These are phyloP conservation scores for Phyllachora maydis DNA, from an alignment of 2,329 filamentous ascomycete species.

Conservation along the genomic window DNA sequence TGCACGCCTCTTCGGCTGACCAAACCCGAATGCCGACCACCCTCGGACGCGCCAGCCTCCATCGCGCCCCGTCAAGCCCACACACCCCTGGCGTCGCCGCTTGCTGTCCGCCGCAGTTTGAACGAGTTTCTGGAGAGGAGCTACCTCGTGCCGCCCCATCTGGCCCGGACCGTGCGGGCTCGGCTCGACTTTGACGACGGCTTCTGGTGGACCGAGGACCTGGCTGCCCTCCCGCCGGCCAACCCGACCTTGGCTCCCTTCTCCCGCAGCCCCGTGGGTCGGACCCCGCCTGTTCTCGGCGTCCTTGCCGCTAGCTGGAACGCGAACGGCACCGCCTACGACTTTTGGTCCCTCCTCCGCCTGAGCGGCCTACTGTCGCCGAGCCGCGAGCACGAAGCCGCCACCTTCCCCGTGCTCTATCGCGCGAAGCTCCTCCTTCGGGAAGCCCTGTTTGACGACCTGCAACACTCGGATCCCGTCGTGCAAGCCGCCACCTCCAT, in stretches of 20 bases:
- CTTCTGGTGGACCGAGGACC: constrained; percentile 36
- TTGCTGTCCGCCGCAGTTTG: constrained; percentile 24
- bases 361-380: constrained; percentile 26
- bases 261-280: constrained; percentile 15
- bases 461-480: constrained; percentile 25
- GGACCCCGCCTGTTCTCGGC: constrained; percentile 25
- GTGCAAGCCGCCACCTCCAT: constrained; percentile 16
- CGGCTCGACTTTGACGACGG: constrained; percentile 31
- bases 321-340: constrained; percentile 23
- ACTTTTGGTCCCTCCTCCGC: constrained; percentile 29
- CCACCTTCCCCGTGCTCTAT: constrained; percentile 26
- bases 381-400: constrained; percentile 24
- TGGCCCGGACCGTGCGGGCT: constrained; percentile 18
- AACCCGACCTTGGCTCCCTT: constrained; percentile 17
- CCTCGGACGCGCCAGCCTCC: constrained; percentile 12
- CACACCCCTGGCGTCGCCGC: constrained; percentile 27
- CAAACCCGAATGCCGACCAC: constrained; percentile 1
- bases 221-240: constrained; percentile 16
- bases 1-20: too few relatives aligned
- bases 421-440: constrained; percentile 32
- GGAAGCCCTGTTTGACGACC: constrained; percentile 31
- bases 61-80: constrained; percentile 25
- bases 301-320: constrained; percentile 31
- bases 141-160: constrained; percentile 19
- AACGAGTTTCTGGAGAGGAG: constrained; percentile 28